Conservation (phyloP, 2,329 filamentous ascomycete species). For the Epichloe sibirici region DNA sequence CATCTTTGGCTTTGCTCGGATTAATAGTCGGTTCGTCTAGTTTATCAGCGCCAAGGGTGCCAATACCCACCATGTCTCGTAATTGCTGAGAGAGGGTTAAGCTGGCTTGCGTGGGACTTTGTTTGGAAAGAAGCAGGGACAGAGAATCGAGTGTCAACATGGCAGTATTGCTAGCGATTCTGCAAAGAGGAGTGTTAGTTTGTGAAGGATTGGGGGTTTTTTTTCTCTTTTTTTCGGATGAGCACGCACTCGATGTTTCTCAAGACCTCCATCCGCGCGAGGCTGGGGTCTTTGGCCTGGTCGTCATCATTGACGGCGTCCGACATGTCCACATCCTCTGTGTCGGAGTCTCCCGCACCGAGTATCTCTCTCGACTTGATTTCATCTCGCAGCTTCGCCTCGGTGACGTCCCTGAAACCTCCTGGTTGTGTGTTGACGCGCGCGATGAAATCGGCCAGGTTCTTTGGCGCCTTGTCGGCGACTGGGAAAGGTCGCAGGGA, state of each 20-base stretch:
- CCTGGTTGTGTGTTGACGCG: conserved; percentile 69
- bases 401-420: conserved; percentile 69
- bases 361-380: conserved; percentile 37
- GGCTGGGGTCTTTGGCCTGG: conserved; percentile 31
- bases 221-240: background rate
- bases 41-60: conserved; percentile 58
- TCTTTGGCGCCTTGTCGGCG: conserved; percentile 43
- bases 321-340: conserved; percentile 33
- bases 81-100: conserved; percentile 58
- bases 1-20: conserved; percentile 41
- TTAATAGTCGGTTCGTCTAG: conserved; percentile 49
- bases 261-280: conserved; percentile 46
- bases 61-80: conserved; percentile 59
- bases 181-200: conserved; percentile 8
- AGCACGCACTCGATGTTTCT: conserved; percentile 41
- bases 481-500: conserved; percentile 33
- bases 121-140: conserved; percentile 72
- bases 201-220: background rate
- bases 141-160: conserved; percentile 69
- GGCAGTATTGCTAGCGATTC: conserved; percentile 39
- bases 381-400: conserved; percentile 58
- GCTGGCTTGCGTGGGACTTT: conserved; percentile 58
- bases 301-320: conserved; percentile 36
- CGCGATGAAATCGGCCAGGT: conserved; percentile 61
- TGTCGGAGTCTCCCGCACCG: conserved; percentile 28